A percentile compares a stretch with the other conserved stretches of the same genome.
Evolutionary conservation across 352 stramenopile genomes (phyloP).

Genomic region (Paralagenidium karlingii): DNA sequence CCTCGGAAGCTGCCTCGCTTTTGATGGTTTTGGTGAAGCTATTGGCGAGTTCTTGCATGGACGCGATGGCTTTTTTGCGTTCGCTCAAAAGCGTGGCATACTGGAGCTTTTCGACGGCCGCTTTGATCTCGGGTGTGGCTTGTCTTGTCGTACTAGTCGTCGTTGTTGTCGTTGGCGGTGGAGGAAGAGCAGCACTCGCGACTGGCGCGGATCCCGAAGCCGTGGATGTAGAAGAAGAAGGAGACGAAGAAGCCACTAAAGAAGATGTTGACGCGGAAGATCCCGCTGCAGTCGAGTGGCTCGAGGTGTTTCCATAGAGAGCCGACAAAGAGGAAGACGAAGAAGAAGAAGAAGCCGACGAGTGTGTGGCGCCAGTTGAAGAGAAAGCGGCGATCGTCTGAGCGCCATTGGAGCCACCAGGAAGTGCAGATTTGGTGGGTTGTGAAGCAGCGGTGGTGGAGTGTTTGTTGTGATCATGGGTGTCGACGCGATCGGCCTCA

Average conservation of each 20-base stretch:
- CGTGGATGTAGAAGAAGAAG: too few species aligned
- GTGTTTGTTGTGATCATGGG: too few species aligned
- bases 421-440: conserved; percentile 7
- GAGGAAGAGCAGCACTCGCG: not conserved
- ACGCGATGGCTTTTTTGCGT: conserved; percentile 41
- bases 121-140: conserved; percentile 15
- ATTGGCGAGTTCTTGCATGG: conserved; percentile 28
- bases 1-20: not conserved
- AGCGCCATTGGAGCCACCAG: not conserved
- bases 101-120: conserved; percentile 50
- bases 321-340: too few species aligned
- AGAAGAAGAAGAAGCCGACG: too few species aligned
- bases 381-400: conserved; percentile 1
- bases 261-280: too few species aligned
- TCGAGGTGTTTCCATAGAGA: too few species aligned
- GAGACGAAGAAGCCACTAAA: too few species aligned
- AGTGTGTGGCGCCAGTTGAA: not conserved
- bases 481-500: too few species aligned
- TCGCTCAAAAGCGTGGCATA: conserved; percentile 64
- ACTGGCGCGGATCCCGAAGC: not conserved
- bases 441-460: too few species aligned
- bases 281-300: too few species aligned
- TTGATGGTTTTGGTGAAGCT: conserved; percentile 3
- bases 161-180: not conserved
- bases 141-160: not conserved